These are phyloP conservation scores for Pichia sp. DNA, from an alignment of 1,139 yeast species.

Conservation along the genomic window DNA sequence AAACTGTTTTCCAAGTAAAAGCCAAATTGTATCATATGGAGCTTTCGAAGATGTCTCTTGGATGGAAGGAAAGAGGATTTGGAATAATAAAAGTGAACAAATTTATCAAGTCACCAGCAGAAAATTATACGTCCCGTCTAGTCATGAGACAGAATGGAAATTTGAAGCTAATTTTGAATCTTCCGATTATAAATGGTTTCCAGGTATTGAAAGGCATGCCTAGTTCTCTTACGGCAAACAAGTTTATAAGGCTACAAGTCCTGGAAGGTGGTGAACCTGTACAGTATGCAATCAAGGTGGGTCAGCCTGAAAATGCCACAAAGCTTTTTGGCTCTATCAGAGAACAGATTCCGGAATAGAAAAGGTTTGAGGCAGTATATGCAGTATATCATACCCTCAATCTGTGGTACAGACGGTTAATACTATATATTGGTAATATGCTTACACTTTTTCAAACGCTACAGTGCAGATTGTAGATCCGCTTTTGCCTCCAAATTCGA, in stretches of 20 bases:
- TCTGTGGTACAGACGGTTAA: too few relatives aligned
- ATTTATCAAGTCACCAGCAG: constrained; percentile 34
- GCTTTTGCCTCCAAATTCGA: constrained; percentile 81
- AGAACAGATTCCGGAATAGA: constrained; percentile 23
- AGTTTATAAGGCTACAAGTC: constrained; percentile 55
- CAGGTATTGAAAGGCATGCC: constrained; percentile 75
- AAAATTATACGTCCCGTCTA: constrained; percentile 47
- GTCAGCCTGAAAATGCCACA: constrained; percentile 56
- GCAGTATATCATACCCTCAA: too few relatives aligned
- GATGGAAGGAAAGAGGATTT: constrained; percentile 96
- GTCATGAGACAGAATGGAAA: constrained; percentile 92
- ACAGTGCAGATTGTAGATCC: constrained; percentile 87
- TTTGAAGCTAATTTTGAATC: constrained; percentile 74
- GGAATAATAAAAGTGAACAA: constrained; percentile 82
- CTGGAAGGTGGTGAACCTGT: constrained; percentile 57
- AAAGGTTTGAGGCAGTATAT: neutral
- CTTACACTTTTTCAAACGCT: constrained; percentile 45
- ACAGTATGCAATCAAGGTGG: constrained; percentile 78
- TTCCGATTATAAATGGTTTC: constrained; percentile 55
- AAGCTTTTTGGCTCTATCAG: constrained; percentile 53
- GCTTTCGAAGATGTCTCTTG: constrained; percentile 56
- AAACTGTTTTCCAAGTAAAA: constrained; percentile 59
- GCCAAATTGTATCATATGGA: constrained; percentile 79
- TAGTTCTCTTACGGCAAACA: constrained; percentile 73
- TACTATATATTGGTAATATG: neutral